A percentile compares a stretch with the other conserved stretches of the same genome.
These are phyloP conservation scores for Craspedostauros australis DNA, from an alignment of 108 stramenopile species.

Conservation along the genomic window DNA sequence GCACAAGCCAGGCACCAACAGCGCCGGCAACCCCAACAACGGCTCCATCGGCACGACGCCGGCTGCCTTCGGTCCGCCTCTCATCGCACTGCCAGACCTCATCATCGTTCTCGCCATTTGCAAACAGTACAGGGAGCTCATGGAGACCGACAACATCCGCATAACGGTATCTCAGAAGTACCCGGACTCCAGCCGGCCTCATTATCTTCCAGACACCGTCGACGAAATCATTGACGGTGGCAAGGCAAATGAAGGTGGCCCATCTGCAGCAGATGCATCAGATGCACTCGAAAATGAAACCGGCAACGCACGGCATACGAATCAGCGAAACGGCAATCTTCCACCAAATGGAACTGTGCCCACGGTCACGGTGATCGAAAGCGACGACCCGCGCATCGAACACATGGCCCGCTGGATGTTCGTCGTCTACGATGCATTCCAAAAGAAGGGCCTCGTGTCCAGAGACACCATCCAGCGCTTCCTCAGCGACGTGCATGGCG, in stretches of 20 bases:
- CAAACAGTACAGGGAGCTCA: constrained; percentile 26
- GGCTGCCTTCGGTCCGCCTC: constrained; percentile 16
- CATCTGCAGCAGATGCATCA: constrained; percentile 13
- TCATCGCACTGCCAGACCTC: constrained; percentile 62
- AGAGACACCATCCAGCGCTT: constrained; percentile 81
- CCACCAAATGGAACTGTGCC: neutral
- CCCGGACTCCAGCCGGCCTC: too few relatives aligned
- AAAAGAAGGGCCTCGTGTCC: constrained; percentile 56
- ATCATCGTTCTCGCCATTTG: constrained; percentile 70
- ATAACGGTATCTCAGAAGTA: too few relatives aligned
- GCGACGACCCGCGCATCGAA: constrained; percentile 19
- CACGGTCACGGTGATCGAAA: constrained; percentile 25
- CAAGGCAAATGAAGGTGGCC: too few relatives aligned
- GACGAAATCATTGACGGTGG: too few relatives aligned
- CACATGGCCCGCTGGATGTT: constrained; percentile 39
- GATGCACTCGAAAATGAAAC: neutral
- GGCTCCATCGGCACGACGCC: constrained; percentile 12
- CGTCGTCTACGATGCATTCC: constrained; percentile 75
- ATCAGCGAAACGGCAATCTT: neutral
- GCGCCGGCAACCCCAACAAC: constrained; percentile 1
- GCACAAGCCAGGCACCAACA: constrained; percentile 14
- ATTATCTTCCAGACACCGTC: too few relatives aligned
- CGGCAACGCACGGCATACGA: neutral
- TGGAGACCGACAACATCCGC: neutral
- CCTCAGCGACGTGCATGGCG: constrained; percentile 75